Conservation (phyloP, 2,329 filamentous ascomycete species). For the Sarocladium brachiariae region DNA sequence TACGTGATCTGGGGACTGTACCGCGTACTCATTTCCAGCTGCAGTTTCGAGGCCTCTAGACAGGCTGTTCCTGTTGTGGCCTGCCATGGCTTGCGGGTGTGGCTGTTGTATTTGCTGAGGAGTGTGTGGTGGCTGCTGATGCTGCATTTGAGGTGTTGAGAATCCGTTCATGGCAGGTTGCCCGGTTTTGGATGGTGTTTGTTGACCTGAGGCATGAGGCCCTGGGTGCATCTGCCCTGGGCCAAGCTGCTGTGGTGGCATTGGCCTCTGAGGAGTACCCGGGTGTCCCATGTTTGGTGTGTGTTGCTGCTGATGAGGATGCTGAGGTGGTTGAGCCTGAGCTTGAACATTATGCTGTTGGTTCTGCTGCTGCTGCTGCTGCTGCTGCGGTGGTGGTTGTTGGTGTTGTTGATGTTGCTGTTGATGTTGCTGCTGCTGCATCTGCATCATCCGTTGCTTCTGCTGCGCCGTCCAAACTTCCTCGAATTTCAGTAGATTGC, state of each 20-base stretch:
- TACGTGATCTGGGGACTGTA: conserved; percentile 29
- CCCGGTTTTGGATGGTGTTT: conserved; percentile 35
- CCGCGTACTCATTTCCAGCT: conserved; percentile 10
- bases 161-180: conserved; percentile 31
- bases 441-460: conserved; percentile 44
- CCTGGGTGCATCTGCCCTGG: conserved; percentile 30
- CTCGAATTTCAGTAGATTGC: conserved; percentile 72
- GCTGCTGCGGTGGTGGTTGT: conserved; percentile 32
- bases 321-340: conserved; percentile 27
- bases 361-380: conserved; percentile 25
- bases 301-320: conserved; percentile 17
- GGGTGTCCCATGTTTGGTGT: conserved; percentile 18
- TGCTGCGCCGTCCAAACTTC: conserved; percentile 55
- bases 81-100: conserved; percentile 15
- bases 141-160: conserved; percentile 24
- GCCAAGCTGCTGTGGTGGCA: conserved; percentile 25
- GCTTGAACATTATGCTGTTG: conserved; percentile 23
- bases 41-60: conserved; percentile 43
- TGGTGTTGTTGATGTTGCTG: conserved; percentile 26
- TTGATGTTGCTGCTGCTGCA: conserved; percentile 37
- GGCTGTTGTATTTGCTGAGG: conserved; percentile 12
- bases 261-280: conserved; percentile 26
- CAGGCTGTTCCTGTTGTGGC: conserved; percentile 44
- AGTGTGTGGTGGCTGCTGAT: conserved; percentile 10
- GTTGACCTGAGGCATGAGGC: conserved; percentile 24